Conservation (phyloP, 2,329 filamentous ascomycete genomes). For the Ophiostoma ulmi region DNA sequence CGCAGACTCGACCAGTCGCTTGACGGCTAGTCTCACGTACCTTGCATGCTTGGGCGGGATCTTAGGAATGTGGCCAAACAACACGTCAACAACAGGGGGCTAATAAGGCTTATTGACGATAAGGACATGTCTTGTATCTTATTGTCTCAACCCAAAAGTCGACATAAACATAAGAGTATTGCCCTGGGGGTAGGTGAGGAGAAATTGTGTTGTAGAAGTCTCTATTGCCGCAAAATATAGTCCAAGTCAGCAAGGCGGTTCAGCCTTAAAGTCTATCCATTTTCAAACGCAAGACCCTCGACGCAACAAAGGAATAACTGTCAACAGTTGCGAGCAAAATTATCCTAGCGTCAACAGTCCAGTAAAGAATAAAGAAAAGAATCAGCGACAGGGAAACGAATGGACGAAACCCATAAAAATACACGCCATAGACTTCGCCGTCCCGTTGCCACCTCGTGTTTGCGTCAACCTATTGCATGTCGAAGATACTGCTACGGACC, state of each 20-base stretch:
- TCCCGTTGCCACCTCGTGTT: slow-evolving; percentile 7
- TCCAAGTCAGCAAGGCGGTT: neutral
- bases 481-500: neutral
- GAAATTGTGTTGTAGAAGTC: neutral
- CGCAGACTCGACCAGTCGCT: neutral
- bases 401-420: neutral
- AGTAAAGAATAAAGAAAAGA: neutral
- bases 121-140: neutral
- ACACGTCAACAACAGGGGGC: neutral
- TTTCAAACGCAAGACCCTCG: neutral
- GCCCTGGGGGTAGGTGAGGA: neutral
- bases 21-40: slow-evolving; percentile 6
- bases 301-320: neutral
- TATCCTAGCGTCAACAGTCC: neutral
- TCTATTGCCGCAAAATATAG: neutral
- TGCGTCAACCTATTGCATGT: neutral
- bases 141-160: neutral
- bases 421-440: neutral
- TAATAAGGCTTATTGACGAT: slow-evolving; percentile 3
- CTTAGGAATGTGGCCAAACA: neutral
- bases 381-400: neutral
- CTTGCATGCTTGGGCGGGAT: neutral
- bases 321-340: neutral
- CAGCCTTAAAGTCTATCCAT: neutral
- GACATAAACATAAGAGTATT: neutral